A percentile compares a stretch with the other conserved stretches of the same genome.
phyloP scores from a whole-genome alignment of 2,329 filamentous ascomycete genomes.

The Colletotrichum somersetense region DNA sequence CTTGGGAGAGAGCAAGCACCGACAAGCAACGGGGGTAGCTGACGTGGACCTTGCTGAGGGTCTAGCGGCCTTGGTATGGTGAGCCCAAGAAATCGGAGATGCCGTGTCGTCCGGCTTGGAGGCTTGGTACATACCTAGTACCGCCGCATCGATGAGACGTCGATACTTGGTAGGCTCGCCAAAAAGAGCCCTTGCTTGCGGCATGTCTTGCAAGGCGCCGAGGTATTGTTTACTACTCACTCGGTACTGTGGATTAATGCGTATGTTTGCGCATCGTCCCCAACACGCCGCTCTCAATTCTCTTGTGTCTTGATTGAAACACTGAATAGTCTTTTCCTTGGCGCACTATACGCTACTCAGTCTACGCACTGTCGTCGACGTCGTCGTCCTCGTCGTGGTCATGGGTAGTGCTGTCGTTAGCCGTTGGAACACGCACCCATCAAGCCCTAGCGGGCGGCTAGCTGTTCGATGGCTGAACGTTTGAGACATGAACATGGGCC shows the following conservation, averaged over 20 bases:
- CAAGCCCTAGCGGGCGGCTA: not conserved
- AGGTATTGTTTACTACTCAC: too few species aligned
- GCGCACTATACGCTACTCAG: not conserved
- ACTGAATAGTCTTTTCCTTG: not conserved
- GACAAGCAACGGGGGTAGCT: slow-evolving; percentile 6
- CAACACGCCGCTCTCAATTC: not conserved
- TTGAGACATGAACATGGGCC: slow-evolving; percentile 13
- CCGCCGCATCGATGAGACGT: slow-evolving; percentile 16
- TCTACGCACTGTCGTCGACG: not conserved
- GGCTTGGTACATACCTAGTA: slow-evolving; percentile 2
- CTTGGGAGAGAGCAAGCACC: not conserved
- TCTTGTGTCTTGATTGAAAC: not conserved
- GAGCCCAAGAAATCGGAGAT: not conserved
- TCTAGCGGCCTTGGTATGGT: not conserved
- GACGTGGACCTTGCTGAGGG: not conserved
- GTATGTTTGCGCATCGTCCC: not conserved
- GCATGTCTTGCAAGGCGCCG: not conserved
- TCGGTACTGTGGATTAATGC: too few species aligned
- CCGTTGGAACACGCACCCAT: not conserved
- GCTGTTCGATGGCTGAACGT: not conserved
- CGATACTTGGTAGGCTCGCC: not conserved
- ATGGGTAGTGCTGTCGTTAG: not conserved
- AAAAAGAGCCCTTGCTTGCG: not conserved
- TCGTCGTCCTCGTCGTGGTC: not conserved
- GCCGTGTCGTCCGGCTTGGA: slow-evolving; percentile 26